phyloP scores from a whole-genome alignment of 2,329 filamentous ascomycete genomes.

The Cladophialophora chaetospira region DNA sequence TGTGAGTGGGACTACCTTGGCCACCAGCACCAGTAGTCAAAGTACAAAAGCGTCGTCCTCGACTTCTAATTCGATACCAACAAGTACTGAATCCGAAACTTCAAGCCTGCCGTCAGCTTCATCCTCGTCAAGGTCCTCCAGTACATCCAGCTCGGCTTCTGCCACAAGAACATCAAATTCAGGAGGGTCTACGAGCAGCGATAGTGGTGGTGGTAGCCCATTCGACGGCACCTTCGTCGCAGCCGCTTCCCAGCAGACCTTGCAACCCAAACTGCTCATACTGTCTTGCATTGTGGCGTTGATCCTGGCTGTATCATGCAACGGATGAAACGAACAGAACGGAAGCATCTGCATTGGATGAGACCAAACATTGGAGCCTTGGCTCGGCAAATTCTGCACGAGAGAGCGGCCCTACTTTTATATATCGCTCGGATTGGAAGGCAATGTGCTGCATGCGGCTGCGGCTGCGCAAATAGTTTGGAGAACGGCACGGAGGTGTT shows the following conservation, averaged over 20 bases:
- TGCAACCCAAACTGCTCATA: neutral
- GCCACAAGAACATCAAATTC: conserved; percentile 67
- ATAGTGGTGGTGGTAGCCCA: conserved; percentile 61
- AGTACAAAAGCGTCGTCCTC: conserved; percentile 34
- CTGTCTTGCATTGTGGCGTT: neutral
- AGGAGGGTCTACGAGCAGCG: conserved; percentile 48
- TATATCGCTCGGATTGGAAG: neutral
- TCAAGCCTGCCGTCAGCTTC: conserved; percentile 34
- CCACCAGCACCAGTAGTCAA: neutral
- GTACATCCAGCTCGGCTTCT: conserved; percentile 75
- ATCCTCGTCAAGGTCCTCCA: conserved; percentile 61
- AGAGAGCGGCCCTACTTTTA: no score
- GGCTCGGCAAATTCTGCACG: no score
- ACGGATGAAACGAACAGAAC: neutral
- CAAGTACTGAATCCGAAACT: conserved; percentile 46
- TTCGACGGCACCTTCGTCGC: conserved; percentile 38
- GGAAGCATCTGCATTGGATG: no score
- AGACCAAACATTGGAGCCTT: no score
- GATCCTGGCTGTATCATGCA: neutral
- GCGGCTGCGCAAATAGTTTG: neutral
- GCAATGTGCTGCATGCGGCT: neutral
- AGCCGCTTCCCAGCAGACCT: neutral
- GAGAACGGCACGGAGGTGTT: neutral
- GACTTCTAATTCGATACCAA: conserved; percentile 28
- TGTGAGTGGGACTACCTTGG: neutral